Conservation (phyloP, 2,329 filamentous ascomycete species). For the Nigrospora sphaerica region DNA sequence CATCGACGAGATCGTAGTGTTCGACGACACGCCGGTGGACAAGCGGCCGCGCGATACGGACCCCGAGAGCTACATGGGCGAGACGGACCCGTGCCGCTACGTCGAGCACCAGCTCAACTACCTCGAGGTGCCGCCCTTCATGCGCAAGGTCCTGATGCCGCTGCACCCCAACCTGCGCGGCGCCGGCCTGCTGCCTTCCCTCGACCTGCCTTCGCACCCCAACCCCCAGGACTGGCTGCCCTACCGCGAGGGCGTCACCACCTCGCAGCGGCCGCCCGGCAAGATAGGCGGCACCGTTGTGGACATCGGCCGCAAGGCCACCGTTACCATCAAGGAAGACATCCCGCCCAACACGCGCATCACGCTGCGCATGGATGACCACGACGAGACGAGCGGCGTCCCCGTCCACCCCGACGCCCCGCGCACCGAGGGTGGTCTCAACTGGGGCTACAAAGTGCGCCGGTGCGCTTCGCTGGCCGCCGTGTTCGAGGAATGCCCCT, state of each 20-base stretch:
- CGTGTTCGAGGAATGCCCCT: conserved; percentile 71
- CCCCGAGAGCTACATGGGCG: conserved; percentile 55
- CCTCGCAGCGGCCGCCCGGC: conserved; percentile 32
- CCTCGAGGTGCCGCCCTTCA: conserved; percentile 77
- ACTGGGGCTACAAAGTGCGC: conserved; percentile 76
- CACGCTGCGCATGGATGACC: conserved; percentile 58
- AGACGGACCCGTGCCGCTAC: conserved; percentile 71
- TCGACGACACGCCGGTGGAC: conserved; percentile 57
- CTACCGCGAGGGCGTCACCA: conserved; percentile 71
- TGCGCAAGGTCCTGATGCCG: conserved; percentile 68
- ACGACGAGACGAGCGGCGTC: conserved; percentile 37
- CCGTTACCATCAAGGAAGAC: conserved; percentile 47
- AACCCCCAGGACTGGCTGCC: conserved; percentile 69
- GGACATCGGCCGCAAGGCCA: conserved; percentile 49
- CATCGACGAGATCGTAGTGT: conserved; percentile 78
- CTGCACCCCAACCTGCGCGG: conserved; percentile 70
- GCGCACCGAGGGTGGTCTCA: conserved; percentile 70
- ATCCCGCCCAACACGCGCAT: conserved; percentile 67
- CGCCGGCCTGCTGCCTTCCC: conserved; percentile 65
- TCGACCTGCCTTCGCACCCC: conserved; percentile 83
- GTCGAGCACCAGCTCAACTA: conserved; percentile 72
- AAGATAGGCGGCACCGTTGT: conserved; percentile 44
- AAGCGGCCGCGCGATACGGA: conserved; percentile 40
- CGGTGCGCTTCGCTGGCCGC: conserved; percentile 58
- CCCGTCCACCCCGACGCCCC: conserved; percentile 63